Conservation (phyloP, 306 rosid genomes). For the Quercus bicolor region DNA sequence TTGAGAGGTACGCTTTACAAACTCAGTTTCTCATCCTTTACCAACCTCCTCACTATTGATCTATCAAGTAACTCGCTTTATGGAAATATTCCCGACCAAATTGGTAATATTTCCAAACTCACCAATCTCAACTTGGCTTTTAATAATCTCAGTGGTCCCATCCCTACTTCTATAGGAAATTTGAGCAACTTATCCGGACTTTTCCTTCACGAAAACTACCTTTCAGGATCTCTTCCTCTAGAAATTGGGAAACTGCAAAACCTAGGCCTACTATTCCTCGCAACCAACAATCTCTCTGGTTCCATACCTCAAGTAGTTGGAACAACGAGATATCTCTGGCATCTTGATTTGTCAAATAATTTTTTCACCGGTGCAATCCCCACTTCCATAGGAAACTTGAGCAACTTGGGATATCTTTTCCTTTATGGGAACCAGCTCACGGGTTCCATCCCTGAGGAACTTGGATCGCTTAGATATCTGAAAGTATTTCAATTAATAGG, state of each 20-base stretch:
- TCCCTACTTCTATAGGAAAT: constrained; percentile 8
- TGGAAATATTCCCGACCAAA: constrained; percentile 4
- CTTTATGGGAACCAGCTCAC: not conserved
- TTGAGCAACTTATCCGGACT: not conserved
- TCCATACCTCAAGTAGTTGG: not conserved
- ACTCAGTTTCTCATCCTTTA: constrained; percentile 11
- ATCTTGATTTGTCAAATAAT: not conserved
- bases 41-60: constrained; percentile 7
- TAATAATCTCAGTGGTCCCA: not conserved
- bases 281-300: not conserved
- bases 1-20: constrained; percentile 20
- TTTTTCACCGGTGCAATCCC: not conserved
- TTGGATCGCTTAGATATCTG: not conserved
- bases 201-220: fast-evolving
- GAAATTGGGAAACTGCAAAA: not conserved
- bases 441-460: not conserved
- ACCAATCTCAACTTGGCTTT: not conserved
- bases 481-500: not conserved
- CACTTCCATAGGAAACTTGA: not conserved
- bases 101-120: not conserved
- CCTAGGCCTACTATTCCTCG: fast-evolving
- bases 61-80: not conserved
- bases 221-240: not conserved
- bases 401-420: not conserved
- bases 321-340: not conserved